Conservation (phyloP, 176 grass and related monocot species). For the Phoenix roebelenii region DNA sequence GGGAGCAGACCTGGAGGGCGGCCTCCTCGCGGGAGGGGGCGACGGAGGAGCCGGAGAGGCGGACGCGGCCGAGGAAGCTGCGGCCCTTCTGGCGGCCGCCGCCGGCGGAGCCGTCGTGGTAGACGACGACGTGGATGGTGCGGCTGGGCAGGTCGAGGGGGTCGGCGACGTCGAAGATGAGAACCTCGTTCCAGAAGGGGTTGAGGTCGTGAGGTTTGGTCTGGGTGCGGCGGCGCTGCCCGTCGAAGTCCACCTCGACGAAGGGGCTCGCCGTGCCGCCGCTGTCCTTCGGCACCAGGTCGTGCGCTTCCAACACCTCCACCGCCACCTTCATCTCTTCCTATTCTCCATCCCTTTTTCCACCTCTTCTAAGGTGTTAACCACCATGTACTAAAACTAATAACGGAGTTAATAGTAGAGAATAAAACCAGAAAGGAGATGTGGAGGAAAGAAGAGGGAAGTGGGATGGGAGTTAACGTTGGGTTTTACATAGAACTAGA, state of each 20-base stretch:
- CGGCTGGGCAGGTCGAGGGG: slow-evolving; percentile 5
- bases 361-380: too few species aligned
- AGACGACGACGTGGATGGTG: slow-evolving; percentile 11
- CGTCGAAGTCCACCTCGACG: slow-evolving; percentile 14
- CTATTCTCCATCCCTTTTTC: neutral
- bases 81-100: neutral
- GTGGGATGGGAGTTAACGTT: too few species aligned
- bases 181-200: slow-evolving; percentile 16
- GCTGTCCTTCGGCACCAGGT: neutral
- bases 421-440: too few species aligned
- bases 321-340: slow-evolving; percentile 24
- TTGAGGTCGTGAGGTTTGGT: slow-evolving; percentile 8
- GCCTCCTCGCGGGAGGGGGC: neutral
- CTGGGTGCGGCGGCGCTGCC: slow-evolving; percentile 13
- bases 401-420: too few species aligned
- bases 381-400: too few species aligned
- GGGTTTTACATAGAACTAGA: too few species aligned
- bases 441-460: too few species aligned
- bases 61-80: slow-evolving; percentile 14
- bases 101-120: neutral
- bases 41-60: slow-evolving; percentile 10
- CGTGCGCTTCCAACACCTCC: slow-evolving; percentile 8
- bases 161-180: slow-evolving; percentile 13
- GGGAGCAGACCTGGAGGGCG: slow-evolving; percentile 3
- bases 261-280: slow-evolving; percentile 3